Base-by-base conservation (phyloP, 2,329 filamentous ascomycete genomes). In the Colletotrichum sp. region DNA sequence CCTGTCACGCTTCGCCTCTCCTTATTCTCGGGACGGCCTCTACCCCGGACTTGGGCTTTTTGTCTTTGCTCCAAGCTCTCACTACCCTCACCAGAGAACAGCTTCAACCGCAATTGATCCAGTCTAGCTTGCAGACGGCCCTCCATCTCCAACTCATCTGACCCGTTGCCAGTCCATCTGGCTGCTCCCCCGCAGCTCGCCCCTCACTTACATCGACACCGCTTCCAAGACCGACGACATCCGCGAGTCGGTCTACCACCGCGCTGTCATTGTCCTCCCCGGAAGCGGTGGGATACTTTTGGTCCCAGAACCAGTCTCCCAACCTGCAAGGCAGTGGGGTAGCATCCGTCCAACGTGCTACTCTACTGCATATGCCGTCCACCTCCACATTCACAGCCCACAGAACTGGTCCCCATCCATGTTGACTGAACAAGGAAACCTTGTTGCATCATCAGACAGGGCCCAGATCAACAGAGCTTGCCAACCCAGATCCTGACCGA, bases 381-480 rank as follows among this genome's bases (percentile, higher is more conserved):
- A 49, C 44, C 44, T 49, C 44, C 44, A 52, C 44, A 52, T 52
- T 52, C 44, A 26, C 15, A 55, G 70, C 34, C 64, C 73, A 73
- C 64, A 64, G 36, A 60, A 26, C 28, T 64, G 55, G 71, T 69
- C 64, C 30, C 57, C 65, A 73, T 69, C 28, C 68, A n/a, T 15
- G 26, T 62, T 62, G 44, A 52, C 8, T 60, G 16, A 69, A 49
- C 70, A 73, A 59, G 70, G 70, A 44, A 76, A 44, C 64, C 64
- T 69, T 73, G 73, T 73, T 73, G 70, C 73, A 76, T 76, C 73
- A 76, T 76, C 70, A 55, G 44, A 62, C 32, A 15, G 18, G 60
- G 32, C 21, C 64, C 64, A 72, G 70, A 59, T 76, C 70, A 73
- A 60, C 62, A 62, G 32, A 28, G 21, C 69, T 36, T 71, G 34